A percentile compares a stretch with the other conserved stretches of the same genome.
These are phyloP conservation scores for Phytophthora boehmeriae DNA, from an alignment of 352 stramenopile species.

Conservation along the genomic window DNA sequence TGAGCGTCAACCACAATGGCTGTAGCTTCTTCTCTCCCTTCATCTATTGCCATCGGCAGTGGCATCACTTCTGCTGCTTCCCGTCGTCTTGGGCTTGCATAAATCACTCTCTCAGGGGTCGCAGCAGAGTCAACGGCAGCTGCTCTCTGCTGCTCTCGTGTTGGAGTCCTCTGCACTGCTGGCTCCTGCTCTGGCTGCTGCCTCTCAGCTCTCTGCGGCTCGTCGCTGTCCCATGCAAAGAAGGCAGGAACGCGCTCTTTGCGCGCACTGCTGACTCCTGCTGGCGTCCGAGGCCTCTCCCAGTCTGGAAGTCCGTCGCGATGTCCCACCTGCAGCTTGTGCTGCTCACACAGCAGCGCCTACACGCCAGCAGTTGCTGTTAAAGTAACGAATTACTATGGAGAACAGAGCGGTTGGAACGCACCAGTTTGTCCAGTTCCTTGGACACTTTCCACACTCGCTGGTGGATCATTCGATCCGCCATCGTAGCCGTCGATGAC, in stretches of 20 bases:
- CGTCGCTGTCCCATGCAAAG: constrained; percentile 53
- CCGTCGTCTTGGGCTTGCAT: background rate
- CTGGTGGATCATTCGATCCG: constrained; percentile 30
- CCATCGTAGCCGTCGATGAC: constrained; percentile 11
- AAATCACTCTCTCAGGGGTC: constrained; percentile 14
- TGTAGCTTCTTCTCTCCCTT: constrained; percentile 6
- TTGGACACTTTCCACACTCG: constrained; percentile 68
- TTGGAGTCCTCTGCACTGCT: constrained; percentile 17
- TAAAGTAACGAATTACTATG: too few species aligned
- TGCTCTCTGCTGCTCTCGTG: constrained; percentile 5
- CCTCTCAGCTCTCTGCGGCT: background rate
- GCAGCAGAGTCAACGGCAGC: background rate
- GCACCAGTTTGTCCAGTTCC: constrained; percentile 47
- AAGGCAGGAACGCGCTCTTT: constrained; percentile 35
- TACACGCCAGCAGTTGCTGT: too few species aligned
- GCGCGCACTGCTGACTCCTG: constrained; percentile 39
- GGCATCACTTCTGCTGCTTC: constrained; percentile 1
- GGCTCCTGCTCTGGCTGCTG: constrained; percentile 11
- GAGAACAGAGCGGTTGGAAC: constrained; percentile 10
- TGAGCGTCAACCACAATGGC: constrained; percentile 26
- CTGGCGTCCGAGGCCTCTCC: constrained; percentile 35
- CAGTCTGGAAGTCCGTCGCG: constrained; percentile 58
- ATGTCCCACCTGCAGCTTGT: constrained; percentile 48
- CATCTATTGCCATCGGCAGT: constrained; percentile 2
- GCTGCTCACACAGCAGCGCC: constrained; percentile 61